Percentiles rank a stretch among this genome's conserved stretches.
Evolutionary conservation across 1,139 yeast genomes (phyloP).

Genomic region (Hyphopichia buzzinii): DNA sequence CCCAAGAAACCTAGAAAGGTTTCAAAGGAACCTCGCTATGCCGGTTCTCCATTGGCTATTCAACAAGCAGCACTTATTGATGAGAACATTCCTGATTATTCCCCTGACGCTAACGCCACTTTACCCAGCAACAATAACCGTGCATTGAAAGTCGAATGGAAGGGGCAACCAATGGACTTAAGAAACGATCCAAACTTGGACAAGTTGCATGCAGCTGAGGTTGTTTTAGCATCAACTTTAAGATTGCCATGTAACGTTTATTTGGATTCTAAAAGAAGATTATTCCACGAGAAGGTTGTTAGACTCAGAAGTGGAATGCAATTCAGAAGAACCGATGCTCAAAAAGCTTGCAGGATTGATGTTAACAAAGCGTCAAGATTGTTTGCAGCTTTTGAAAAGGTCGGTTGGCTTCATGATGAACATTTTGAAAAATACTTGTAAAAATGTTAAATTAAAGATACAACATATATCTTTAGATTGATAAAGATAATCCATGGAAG

Average conservation of each 20-base stretch:
- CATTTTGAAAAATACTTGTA: conserved; percentile 56
- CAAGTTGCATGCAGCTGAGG: conserved; percentile 87
- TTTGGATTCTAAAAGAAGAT: conserved; percentile 86
- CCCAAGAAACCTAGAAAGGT: conserved; percentile 40
- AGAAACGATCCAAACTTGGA: conserved; percentile 68
- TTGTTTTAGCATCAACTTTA: conserved; percentile 81
- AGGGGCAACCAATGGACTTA: conserved; percentile 95
- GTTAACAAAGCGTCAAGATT: conserved; percentile 93
- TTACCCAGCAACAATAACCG: conserved; percentile 65
- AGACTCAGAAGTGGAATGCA: conserved; percentile 74
- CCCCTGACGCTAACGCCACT: conserved; percentile 60
- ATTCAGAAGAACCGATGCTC: conserved; percentile 95
- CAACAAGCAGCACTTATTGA: conserved; percentile 53
- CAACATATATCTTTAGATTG: too few relatives aligned
- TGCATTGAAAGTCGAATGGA: conserved; percentile 91
- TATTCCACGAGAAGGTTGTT: conserved; percentile 84
- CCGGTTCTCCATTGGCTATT: conserved; percentile 33
- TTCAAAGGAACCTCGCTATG: conserved; percentile 21
- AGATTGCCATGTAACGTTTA: conserved; percentile 85
- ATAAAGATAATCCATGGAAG: background rate
- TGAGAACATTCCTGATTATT: conserved; percentile 65
- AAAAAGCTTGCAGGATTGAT: conserved; percentile 95
- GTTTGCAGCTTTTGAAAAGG: conserved; percentile 90
- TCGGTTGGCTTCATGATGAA: conserved; percentile 88
- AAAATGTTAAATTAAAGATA: conserved; percentile 31